Evolutionary conservation across 2,329 filamentous ascomycete species (phyloP), one percentile per base, ranked within the genome.

Genomic region (Diaporthe sp.): DNA sequence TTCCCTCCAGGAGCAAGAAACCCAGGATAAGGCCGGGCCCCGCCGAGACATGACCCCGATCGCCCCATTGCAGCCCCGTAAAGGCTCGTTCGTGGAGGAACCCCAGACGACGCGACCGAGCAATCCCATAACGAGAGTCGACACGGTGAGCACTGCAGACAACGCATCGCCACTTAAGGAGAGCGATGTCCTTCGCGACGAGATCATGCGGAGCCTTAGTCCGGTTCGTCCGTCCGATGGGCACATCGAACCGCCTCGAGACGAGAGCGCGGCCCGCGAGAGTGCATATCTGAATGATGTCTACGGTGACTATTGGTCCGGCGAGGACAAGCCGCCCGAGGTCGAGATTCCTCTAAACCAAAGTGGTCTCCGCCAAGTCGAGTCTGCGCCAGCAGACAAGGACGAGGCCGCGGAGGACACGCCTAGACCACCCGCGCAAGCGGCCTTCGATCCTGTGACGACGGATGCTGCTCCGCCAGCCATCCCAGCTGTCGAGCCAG

Each of bases 131-230:
- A 83, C 86, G 72, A 84, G 87, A 4, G 83, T 85, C 37, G 81
- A 84, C 9, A 88, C 87, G 0, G 82, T 87, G 65, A 90, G 88
- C 79, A 89, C 88, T 0, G 80, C 84, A 13, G 87, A 87, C 13
- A 87, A 87, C 10, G 85, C 85, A 10, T 88, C 88, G 0, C 88
- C 91, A 42, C 86, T 92, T 75, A 90, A 92, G 78, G 93, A 95
- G 80, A 95, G 90, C 79, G 94, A 96, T 78, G 87, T 90, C 74
- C 82, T 96, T 63, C 89, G 92, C 39, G 92, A 94, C 76, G 94
- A 96, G 79, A 96, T 96, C 73, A 91, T 95, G 72, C 91, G 90
- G 75, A 94, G 91, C 57, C 85, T 96, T 2, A 92, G 88, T 73
- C 89, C 92, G 0, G 81, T 85, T 17, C 84, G 84, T 42, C 80